Percentiles rank a stretch among this genome's conserved stretches.
These are phyloP conservation scores for Naumovozyma baii DNA, from an alignment of 805 yeast species.

Conservation along the genomic window DNA sequence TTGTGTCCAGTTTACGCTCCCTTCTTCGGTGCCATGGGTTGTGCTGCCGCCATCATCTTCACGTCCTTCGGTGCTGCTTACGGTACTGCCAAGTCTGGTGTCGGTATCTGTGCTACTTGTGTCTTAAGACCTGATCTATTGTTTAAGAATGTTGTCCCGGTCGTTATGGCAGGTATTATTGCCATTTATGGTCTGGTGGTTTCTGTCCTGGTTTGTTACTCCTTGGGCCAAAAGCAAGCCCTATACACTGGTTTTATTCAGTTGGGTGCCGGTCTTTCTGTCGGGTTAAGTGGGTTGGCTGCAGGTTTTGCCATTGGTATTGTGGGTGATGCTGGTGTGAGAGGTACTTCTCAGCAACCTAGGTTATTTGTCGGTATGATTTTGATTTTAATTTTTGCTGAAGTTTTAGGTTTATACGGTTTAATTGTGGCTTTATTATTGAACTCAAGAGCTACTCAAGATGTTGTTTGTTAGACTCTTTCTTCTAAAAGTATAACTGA, in stretches of 20 bases:
- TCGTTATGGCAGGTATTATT: slow-evolving; percentile 98
- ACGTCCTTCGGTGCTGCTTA: slow-evolving; percentile 98
- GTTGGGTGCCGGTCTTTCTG: slow-evolving; percentile 95
- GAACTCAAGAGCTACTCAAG: slow-evolving; percentile 96
- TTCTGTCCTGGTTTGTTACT: slow-evolving; percentile 85
- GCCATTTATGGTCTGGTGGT: slow-evolving; percentile 97
- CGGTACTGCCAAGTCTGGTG: slow-evolving; percentile 99
- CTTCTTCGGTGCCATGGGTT: slow-evolving; percentile 98
- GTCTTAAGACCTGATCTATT: slow-evolving; percentile 94
- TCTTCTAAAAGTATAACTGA: background rate
- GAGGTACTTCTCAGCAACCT: slow-evolving; percentile 98
- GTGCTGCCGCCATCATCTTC: slow-evolving; percentile 98
- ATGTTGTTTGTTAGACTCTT: slow-evolving; percentile 63
- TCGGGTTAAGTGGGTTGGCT: slow-evolving; percentile 93
- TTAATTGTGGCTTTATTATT: slow-evolving; percentile 94
- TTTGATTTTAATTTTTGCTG: slow-evolving; percentile 96
- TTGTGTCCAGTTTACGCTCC: slow-evolving; percentile 50
- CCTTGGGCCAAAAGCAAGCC: slow-evolving; percentile 83
- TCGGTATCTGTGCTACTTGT: slow-evolving; percentile 97
- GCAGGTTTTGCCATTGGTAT: slow-evolving; percentile 99
- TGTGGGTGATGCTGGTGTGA: slow-evolving; percentile 98
- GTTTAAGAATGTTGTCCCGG: slow-evolving; percentile 91
- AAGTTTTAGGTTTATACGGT: slow-evolving; percentile 97
- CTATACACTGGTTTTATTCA: slow-evolving; percentile 95
- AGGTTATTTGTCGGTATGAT: slow-evolving; percentile 97